phyloP scores from a whole-genome alignment of 1,284 basidiomycete genomes.

The Sporisorium reilianum region DNA sequence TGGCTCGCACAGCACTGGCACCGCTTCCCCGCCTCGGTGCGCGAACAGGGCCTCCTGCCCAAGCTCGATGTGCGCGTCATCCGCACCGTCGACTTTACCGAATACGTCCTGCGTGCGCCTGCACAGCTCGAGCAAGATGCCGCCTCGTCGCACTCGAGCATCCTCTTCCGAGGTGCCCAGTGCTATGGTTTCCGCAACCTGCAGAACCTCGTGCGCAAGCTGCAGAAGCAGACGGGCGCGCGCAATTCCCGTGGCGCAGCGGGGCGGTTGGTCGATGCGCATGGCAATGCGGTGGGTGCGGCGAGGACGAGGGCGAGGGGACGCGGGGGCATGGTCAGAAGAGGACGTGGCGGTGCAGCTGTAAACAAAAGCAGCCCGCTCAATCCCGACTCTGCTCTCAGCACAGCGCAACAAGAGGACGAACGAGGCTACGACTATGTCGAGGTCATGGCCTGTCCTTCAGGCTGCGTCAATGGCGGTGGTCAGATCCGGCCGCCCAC shows the following conservation, averaged over 20 bases:
- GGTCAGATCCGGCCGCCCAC: slow-evolving; percentile 76
- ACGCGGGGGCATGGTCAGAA: slow-evolving; percentile 68
- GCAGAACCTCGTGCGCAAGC: slow-evolving; percentile 94
- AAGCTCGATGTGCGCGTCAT: slow-evolving; percentile 58
- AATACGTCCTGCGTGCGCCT: slow-evolving; percentile 72
- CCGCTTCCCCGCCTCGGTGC: slow-evolving; percentile 14
- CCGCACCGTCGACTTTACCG: slow-evolving; percentile 74
- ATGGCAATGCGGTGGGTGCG: slow-evolving; percentile 23
- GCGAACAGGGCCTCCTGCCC: slow-evolving; percentile 32
- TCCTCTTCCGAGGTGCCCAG: slow-evolving; percentile 90
- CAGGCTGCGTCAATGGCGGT: slow-evolving; percentile 96
- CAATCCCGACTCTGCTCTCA: slow-evolving; percentile 21
- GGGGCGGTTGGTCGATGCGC: slow-evolving; percentile 38
- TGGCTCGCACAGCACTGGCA: slow-evolving; percentile 39
- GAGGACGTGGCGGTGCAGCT: slow-evolving; percentile 74
- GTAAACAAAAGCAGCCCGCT: slow-evolving; percentile 52
- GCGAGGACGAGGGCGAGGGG: slow-evolving; percentile 42
- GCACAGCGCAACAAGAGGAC: slow-evolving; percentile 59
- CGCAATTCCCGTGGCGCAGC: slow-evolving; percentile 48
- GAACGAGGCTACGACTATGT: slow-evolving; percentile 88
- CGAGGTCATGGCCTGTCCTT: slow-evolving; percentile 99
- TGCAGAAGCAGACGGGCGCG: slow-evolving; percentile 74
- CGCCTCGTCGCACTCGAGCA: slow-evolving; percentile 27
- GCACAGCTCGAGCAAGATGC: slow-evolving; percentile 4
- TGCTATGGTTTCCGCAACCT: slow-evolving; percentile 98